Base-by-base conservation (phyloP, 345 rosid species). In the Tarenaya hassleriana region DNA sequence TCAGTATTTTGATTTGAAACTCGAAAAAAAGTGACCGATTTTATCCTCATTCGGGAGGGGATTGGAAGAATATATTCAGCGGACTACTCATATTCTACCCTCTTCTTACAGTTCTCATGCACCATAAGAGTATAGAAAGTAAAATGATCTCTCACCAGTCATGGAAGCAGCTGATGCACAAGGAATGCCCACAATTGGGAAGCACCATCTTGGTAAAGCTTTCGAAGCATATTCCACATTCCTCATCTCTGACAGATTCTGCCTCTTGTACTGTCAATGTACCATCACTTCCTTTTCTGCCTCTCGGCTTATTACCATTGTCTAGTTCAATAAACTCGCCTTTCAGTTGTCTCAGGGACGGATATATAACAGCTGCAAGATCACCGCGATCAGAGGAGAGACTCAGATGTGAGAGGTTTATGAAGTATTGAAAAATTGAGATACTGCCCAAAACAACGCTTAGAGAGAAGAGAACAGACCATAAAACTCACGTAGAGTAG, bases 201-300 rank as follows among this genome's bases (percentile, higher is more conserved):
- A 82, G 49, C 41, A 78, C 79, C 37, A 82, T 74, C 71, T 78
- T 82, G 51, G 73, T 68, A 44, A 72, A 74, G 61, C 46, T 60
- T 74, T 82, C 89, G 85, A 82, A 72, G 61, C 89, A 82, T 55
- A 82, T 82, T 44, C 85, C 89, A 55, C 89, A 82, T 57, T 79
- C 89, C 27, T 76, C 86, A 56, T 82, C 86, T 53, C 86, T 79
- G 63, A 77, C 90, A 40, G 34, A 45, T 20, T 79, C 90, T 7
- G 63, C 18, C 33, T 71, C 77, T 1, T 38, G 20, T 1, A 70
- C 53, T 33, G 19, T 56, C 8, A 18, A 64, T 39, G 58, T 56
- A 17, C 70, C 73, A 1, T 75, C 83, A 40, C 75, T 77, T 55
- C 79, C 74, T 67, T 64, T 74, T 63, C 79, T 60, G 69, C n/a